These are phyloP conservation scores for Rhodosporidiobolus sp. DNA, from an alignment of 768 basidiomycete genomes.

Conservation along the genomic window DNA sequence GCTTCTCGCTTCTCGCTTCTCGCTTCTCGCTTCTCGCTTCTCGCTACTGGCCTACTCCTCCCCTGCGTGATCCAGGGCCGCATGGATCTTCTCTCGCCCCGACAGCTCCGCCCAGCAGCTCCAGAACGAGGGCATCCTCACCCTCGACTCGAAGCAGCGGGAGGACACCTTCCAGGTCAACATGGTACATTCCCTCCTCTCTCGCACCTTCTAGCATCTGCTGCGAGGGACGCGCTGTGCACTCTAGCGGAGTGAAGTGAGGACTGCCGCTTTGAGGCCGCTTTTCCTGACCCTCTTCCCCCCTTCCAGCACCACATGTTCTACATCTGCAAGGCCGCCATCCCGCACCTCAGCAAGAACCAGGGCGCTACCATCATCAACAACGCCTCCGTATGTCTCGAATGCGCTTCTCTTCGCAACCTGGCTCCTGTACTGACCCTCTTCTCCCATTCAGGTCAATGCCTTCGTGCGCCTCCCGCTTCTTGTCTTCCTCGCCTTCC, in stretches of 20 bases:
- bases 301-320: constrained; percentile 44
- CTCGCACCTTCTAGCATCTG: too few species aligned
- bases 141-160: constrained; percentile 42
- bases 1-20: too few species aligned
- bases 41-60: too few species aligned
- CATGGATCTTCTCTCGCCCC: too few species aligned
- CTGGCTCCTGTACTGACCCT: background rate
- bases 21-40: too few species aligned
- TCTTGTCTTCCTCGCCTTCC: background rate
- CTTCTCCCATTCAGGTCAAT: constrained; percentile 47
- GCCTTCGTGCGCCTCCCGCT: constrained; percentile 44
- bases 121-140: constrained; percentile 40
- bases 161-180: constrained; percentile 27
- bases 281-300: background rate
- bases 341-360: constrained; percentile 52
- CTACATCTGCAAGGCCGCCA: constrained; percentile 55
- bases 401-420: too few species aligned
- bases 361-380: constrained; percentile 53
- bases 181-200: constrained; percentile 27
- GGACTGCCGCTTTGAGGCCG: too few species aligned
- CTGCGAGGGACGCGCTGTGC: too few species aligned
- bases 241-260: too few species aligned
- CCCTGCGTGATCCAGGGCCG: too few species aligned
- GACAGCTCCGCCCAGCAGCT: constrained; percentile 32
- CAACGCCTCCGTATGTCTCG: constrained; percentile 47